Conservation (phyloP, 495 filamentous ascomycete genomes). For the Bathelium albidoporum region DNA sequence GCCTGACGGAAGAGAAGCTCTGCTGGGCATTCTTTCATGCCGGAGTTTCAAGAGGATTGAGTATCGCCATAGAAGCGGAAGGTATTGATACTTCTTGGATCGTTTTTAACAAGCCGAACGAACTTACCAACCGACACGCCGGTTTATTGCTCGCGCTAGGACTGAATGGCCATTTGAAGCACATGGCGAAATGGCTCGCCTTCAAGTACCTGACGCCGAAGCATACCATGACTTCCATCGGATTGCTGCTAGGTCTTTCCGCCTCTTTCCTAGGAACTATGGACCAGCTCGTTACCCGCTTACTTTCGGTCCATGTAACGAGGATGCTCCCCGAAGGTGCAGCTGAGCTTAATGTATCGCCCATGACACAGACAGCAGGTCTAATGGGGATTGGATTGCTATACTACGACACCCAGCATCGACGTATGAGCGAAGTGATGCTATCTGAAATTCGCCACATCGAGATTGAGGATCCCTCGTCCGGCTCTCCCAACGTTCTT, state of each 20-base stretch:
- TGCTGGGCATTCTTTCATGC: conserved; percentile 98
- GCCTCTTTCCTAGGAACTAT: conserved; percentile 92
- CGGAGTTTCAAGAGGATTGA: conserved; percentile 79
- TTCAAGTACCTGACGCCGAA: conserved; percentile 98
- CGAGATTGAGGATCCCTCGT: conserved; percentile 56
- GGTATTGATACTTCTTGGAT: conserved; percentile 99
- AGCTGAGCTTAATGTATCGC: conserved; percentile 86
- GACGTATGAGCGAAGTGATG: conserved; percentile 98
- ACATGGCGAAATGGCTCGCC: conserved; percentile 91
- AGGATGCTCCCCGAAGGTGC: conserved; percentile 71
- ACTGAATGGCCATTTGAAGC: conserved; percentile 90
- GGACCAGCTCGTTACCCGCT: conserved; percentile 87
- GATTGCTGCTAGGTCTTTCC: conserved; percentile 80
- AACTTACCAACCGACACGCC: conserved; percentile 86
- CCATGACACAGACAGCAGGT: conserved; percentile 89
- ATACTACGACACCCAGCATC: conserved; percentile 92
- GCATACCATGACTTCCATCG: conserved; percentile 97
- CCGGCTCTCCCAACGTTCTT: conserved; percentile 52
- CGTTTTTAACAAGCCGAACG: conserved; percentile 88
- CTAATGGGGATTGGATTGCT: conserved; percentile 95
- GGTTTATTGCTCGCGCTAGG: conserved; percentile 86
- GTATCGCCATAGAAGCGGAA: conserved; percentile 79
- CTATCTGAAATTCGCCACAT: conserved; percentile 88
- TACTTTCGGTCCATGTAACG: conserved; percentile 95
- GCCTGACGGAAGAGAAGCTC: conserved; percentile 88